Percentiles rank a stretch among this genome's conserved stretches.
These are phyloP conservation scores for Cyberlindnera amylophila DNA, from an alignment of 805 yeast species.

Conservation along the genomic window DNA sequence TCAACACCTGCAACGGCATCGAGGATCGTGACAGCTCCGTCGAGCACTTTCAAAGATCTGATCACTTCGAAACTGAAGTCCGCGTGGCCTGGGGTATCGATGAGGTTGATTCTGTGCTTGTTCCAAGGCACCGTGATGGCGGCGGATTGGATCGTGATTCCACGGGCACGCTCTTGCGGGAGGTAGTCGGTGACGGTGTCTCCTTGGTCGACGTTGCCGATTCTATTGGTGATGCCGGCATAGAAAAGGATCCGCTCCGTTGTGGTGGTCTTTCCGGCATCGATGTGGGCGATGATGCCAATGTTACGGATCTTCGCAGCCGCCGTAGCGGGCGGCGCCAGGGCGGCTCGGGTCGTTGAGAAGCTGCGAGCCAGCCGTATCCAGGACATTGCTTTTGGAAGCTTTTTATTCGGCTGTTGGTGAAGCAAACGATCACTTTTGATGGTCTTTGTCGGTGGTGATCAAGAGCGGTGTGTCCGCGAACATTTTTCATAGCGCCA, in stretches of 20 bases:
- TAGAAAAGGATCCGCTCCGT: slow-evolving; percentile 94
- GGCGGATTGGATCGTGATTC: slow-evolving; percentile 95
- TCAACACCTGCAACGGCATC: slow-evolving; percentile 99
- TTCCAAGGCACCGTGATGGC: slow-evolving; percentile 92
- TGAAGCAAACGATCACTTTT: background rate
- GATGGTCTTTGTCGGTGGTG: background rate
- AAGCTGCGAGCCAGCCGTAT: slow-evolving; percentile 1
- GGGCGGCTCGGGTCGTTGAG: background rate
- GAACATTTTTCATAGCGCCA: background rate
- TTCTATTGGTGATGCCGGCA: slow-evolving; percentile 71
- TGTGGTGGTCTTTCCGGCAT: slow-evolving; percentile 98
- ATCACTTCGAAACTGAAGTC: slow-evolving; percentile 95
- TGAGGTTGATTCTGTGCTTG: slow-evolving; percentile 69
- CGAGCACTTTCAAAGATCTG: slow-evolving; percentile 83
- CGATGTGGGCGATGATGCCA: slow-evolving; percentile 98
- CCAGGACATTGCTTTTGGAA: background rate
- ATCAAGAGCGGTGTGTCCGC: too few species aligned
- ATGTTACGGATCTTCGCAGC: slow-evolving; percentile 63
- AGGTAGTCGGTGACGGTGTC: slow-evolving; percentile 93
- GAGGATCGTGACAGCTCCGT: slow-evolving; percentile 88
- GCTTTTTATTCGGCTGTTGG: background rate
- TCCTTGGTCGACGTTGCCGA: slow-evolving; percentile 95
- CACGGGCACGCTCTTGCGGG: slow-evolving; percentile 86
- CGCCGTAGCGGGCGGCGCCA: background rate
- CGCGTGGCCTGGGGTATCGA: slow-evolving; percentile 98